Evolutionary conservation across 257 asterid species (phyloP), one percentile per base, ranked within the genome.

Genomic region (Nicotiana tomentosiformis): DNA sequence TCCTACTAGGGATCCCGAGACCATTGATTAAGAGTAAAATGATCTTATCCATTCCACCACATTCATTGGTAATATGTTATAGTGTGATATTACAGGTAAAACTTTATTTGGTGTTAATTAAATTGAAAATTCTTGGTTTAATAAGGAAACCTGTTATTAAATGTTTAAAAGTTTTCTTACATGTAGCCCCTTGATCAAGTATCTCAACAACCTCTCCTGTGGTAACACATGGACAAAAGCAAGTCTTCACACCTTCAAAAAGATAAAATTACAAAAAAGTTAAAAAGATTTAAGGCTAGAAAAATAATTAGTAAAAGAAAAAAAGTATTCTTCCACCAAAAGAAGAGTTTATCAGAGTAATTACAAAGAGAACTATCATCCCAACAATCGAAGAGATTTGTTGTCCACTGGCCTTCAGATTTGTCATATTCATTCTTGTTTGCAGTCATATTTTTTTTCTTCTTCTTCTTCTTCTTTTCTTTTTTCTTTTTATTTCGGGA

Each of bases 111-210:
- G 12, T 58, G 30, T 18, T 58, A 37, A 37, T 1, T 58, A 18
- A 46, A 43, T 72, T 46, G 78, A 72, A 20, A 72, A 12, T 23
- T 46, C 77, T n/a, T n/a, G 32, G 56, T 37, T 69, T 70, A 37
- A 37, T n/a, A 70, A 17, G 29, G 26, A 15, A 81, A 56, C 35
- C 10, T 37, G 43, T 5, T 37, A 2, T 37, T 81, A 14, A 39
- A 18, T 17, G 17, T 7, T 4, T 11, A 11, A 67, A 53, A 7
- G 9, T 29, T n/a, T 18, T 6, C 85, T 78, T 86, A 88, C 89
- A 14, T 61, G 91, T 88, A 10, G 82, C 68, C 23, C 91, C 91
- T 83, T 84, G 72, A 51, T 86, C 91, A 66, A 88, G 72, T 69
- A 85, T 78, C 86, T 86, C 91, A 58, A 85, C 60, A 15, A 83